phyloP scores from a whole-genome alignment of 75 land plant species.

The Pinus tabuliformis region DNA sequence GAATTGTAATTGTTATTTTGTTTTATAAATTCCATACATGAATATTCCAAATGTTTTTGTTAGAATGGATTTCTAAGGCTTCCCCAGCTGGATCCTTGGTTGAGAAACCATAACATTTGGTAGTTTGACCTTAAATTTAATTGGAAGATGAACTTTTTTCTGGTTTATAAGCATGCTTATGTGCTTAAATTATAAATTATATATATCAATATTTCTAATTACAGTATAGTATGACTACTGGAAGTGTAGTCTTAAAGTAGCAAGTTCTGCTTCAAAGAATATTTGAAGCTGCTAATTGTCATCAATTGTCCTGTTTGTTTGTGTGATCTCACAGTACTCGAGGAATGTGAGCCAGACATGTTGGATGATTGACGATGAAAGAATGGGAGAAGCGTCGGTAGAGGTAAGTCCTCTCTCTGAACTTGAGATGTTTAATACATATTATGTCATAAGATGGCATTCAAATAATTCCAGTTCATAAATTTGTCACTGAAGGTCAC shows the following conservation, averaged over 20 bases:
- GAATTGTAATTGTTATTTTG: too few species aligned
- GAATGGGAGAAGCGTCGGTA: constrained; percentile 96
- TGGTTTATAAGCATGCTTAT: not conserved
- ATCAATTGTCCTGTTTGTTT: constrained; percentile 1
- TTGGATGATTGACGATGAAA: constrained; percentile 94
- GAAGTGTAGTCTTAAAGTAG: not conserved
- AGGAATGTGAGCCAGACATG: constrained; percentile 94
- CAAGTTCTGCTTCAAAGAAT: constrained; percentile 2
- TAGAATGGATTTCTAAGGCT: too few species aligned
- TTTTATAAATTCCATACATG: too few species aligned
- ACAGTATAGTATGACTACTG: not conserved
- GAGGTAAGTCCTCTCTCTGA: constrained; percentile 49
- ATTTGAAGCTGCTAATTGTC: not conserved
- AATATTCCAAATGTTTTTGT: too few species aligned
- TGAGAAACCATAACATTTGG: too few species aligned
- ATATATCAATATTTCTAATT: not conserved
- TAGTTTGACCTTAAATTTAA: not conserved
- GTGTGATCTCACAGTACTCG: constrained; percentile 52
- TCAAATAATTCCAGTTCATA: not conserved
- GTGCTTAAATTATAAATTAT: not conserved
- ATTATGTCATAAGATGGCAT: not conserved
- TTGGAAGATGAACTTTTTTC: not conserved
- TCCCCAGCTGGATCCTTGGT: too few species aligned
- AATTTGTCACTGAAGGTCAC: not conserved
- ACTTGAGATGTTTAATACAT: not conserved